phyloP scores from a whole-genome alignment of 2,329 filamentous ascomycete genomes.

The Exophiala aquamarina region DNA sequence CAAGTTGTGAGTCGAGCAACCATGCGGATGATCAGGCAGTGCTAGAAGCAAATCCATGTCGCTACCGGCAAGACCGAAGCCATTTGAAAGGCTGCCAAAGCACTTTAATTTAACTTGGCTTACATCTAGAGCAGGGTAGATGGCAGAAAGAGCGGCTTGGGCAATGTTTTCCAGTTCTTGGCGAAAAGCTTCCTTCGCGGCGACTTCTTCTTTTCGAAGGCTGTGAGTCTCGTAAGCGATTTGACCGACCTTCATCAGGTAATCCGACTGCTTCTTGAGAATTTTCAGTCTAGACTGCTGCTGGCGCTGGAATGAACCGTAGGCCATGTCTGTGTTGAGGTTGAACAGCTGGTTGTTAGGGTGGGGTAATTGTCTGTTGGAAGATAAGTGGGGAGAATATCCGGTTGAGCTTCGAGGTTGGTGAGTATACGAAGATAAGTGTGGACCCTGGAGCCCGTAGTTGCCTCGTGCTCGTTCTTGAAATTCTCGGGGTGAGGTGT shows the following conservation, averaged over 20 bases:
- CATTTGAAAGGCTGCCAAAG: conserved; percentile 80
- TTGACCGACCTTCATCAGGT: conserved; percentile 20
- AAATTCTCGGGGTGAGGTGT: conserved; percentile 20
- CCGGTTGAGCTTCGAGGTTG: not conserved
- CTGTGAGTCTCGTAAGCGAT: conserved; percentile 13
- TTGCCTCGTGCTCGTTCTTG: conserved; percentile 21
- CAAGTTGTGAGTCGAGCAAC: not conserved
- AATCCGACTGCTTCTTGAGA: conserved; percentile 25
- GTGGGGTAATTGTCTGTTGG: conserved; percentile 14
- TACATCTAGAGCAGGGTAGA: conserved; percentile 48
- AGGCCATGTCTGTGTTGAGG: conserved; percentile 11
- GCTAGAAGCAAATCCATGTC: conserved; percentile 87
- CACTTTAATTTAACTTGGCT: conserved; percentile 67
- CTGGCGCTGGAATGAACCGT: conserved; percentile 17
- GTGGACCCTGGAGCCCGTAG: conserved; percentile 2
- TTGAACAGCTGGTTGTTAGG: conserved; percentile 15
- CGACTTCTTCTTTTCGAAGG: conserved; percentile 52
- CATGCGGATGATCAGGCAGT: conserved; percentile 48
- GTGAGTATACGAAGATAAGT: not conserved
- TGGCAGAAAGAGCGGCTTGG: conserved; percentile 46
- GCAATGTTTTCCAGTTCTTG: conserved; percentile 64
- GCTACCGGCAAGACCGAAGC: conserved; percentile 82
- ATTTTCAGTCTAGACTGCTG: conserved; percentile 15
- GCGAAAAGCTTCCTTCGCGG: conserved; percentile 71
- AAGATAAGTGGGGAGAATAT: too few relatives aligned